phyloP scores from a whole-genome alignment of 495 filamentous ascomycete species.

The Aspergillus bridgeri region DNA sequence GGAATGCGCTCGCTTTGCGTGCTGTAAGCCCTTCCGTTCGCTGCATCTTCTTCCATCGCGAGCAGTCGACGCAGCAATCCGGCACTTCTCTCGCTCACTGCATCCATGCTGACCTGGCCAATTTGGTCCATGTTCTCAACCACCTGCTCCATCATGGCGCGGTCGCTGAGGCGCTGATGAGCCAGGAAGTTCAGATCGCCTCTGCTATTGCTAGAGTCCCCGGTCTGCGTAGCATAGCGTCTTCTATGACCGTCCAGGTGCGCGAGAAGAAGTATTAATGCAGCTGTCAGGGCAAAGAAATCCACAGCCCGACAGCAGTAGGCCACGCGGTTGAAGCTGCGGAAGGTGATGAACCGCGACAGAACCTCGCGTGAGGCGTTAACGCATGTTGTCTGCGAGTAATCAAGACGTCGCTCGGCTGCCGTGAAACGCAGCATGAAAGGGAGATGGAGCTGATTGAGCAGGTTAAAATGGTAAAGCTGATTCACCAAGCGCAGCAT shows the following conservation, averaged over 20 bases:
- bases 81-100: not conserved
- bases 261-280: slow-evolving; percentile 31
- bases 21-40: slow-evolving; percentile 9
- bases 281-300: slow-evolving; percentile 48
- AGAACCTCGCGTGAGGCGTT: slow-evolving; percentile 47
- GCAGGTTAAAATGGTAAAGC: slow-evolving; percentile 39
- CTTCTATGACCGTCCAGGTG: slow-evolving; percentile 23
- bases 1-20: too few species aligned
- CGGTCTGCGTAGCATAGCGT: not conserved
- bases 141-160: slow-evolving; percentile 40
- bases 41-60: slow-evolving; percentile 21
- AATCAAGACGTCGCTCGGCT: slow-evolving; percentile 20
- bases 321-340: slow-evolving; percentile 25
- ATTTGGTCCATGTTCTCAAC: slow-evolving; percentile 34
- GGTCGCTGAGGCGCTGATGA: slow-evolving; percentile 40
- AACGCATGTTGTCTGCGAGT: slow-evolving; percentile 37
- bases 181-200: slow-evolving; percentile 23
- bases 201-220: too few species aligned
- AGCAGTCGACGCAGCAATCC: slow-evolving; percentile 23
- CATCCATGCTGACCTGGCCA: not conserved
- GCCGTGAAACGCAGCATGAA: slow-evolving; percentile 24
- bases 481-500: slow-evolving; percentile 28
- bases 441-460: slow-evolving; percentile 29
- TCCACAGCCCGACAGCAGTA: slow-evolving; percentile 49
- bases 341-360: slow-evolving; percentile 40